Percentiles rank a stretch among this genome's conserved stretches.
phyloP scores from a whole-genome alignment of 2,329 filamentous ascomycete genomes.

The Arthrobotrys iridis region DNA sequence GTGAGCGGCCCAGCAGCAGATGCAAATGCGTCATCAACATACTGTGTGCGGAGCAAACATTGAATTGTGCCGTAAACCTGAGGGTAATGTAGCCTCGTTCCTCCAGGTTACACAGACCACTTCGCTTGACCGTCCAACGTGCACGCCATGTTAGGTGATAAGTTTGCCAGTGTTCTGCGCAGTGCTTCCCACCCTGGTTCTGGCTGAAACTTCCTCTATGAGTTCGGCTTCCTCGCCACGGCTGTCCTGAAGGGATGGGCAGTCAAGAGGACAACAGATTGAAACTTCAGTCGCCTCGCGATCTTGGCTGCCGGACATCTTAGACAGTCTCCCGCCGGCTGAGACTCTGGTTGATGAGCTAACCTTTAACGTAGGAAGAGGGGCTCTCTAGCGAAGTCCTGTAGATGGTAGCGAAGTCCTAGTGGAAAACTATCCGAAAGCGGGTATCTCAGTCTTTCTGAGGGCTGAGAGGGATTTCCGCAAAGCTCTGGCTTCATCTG shows the following conservation, averaged over 20 bases:
- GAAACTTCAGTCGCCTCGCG: background rate
- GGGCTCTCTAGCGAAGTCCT: conserved; percentile 1
- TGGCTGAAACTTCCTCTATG: conserved; percentile 2
- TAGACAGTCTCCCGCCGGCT: conserved; percentile 21
- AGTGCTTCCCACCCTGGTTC: background rate
- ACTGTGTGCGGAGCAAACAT: conserved; percentile 13
- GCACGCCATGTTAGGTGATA: conserved; percentile 30
- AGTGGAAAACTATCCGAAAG: conserved; percentile 24
- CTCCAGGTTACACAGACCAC: conserved; percentile 41
- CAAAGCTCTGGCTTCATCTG: conserved; percentile 40
- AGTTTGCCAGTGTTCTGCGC: conserved; percentile 15
- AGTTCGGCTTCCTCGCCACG: background rate
- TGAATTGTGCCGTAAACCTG: conserved; percentile 30
- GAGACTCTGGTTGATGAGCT: background rate
- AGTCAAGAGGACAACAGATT: background rate
- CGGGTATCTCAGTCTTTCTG: background rate
- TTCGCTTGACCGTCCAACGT: conserved; percentile 47
- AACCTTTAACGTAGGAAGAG: background rate
- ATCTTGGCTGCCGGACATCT: background rate
- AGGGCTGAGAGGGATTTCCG: conserved; percentile 24
- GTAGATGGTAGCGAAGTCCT: conserved; percentile 14
- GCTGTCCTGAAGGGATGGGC: background rate
- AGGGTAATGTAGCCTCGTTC: conserved; percentile 1
- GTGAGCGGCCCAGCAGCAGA: background rate
- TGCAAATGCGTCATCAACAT: conserved; percentile 48